Conservation (phyloP, 257 asterid species). For the Petunia secreta region DNA sequence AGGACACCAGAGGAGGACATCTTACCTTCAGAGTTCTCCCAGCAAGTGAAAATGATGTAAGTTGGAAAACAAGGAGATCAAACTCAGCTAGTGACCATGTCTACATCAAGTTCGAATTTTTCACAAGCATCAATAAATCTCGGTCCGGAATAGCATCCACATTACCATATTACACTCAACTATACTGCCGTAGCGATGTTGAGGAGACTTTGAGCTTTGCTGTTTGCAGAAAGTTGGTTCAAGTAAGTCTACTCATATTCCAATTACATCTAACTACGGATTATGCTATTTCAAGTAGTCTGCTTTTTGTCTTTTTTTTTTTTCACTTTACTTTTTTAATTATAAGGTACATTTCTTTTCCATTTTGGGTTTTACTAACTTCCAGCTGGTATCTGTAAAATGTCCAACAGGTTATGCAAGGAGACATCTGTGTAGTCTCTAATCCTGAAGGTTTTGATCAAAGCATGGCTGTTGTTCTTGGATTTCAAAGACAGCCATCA, state of each 20-base stretch:
- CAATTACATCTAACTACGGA: slow-evolving; percentile 13
- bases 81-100: slow-evolving; percentile 61
- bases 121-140: slow-evolving; percentile 43
- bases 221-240: slow-evolving; percentile 84
- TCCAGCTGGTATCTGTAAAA: background rate
- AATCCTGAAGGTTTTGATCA: slow-evolving; percentile 70
- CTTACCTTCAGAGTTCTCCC: slow-evolving; percentile 58
- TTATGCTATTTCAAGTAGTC: background rate
- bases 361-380: background rate
- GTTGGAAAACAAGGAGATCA: slow-evolving; percentile 71
- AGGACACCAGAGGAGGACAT: slow-evolving; percentile 57
- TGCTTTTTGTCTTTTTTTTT: background rate
- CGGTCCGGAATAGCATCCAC: slow-evolving; percentile 38
- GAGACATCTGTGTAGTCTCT: slow-evolving; percentile 73
- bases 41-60: slow-evolving; percentile 53
- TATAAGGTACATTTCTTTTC: background rate
- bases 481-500: slow-evolving; percentile 67
- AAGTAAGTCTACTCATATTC: slow-evolving; percentile 48
- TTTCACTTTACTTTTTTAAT: background rate
- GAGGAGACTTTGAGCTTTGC: slow-evolving; percentile 84
- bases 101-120: slow-evolving; percentile 59
- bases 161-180: slow-evolving; percentile 36
- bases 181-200: slow-evolving; percentile 41
- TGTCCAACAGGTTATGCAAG: slow-evolving; percentile 86
- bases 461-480: slow-evolving; percentile 79